Base-by-base conservation (phyloP, 192 early-diverging fungal species). In the Fimicolochytrium jonesii region DNA sequence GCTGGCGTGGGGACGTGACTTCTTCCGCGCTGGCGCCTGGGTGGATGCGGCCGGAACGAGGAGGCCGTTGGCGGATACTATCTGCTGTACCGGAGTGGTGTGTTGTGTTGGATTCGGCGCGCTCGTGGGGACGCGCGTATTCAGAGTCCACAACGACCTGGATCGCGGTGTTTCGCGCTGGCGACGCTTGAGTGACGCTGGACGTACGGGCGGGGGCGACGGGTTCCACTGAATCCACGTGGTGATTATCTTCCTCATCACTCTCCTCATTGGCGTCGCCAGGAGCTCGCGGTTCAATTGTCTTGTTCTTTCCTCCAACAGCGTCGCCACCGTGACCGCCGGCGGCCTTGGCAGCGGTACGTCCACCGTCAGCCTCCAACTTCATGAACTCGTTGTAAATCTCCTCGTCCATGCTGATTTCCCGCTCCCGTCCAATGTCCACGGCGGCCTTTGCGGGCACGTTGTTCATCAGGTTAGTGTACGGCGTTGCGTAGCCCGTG, bases 401-500 rank as follows among this genome's bases (percentile, higher is more conserved):
- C 23, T 46, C 34, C 4, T 17, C 25, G 29, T 66, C 50, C 55
- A 58, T 58, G 13, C 31, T 66, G 1, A 58, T 11, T 6, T 66
- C 15, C 41, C 22, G 23, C 15, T n/a, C 31, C 17, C 13, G 17
- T n/a, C 31, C 48, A 28, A 61, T 47, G 28, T 68, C 66, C 20
- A 61, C 15, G 17, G 66, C 66, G 4, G 59, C 52, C 28, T 68
- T 56, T 0, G 66, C 66, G 13, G 66, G 66, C 18, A 68, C 36
- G 18, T 48, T 30, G 17, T 18, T n/a, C 39, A 85, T 54, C 1
- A 83, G 81, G 52, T 69, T 61, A 30, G 78, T 82, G n/a, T 77
- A 78, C 30, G 79, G 70, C 46, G 76, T 73, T 57, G 80, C 73
- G 34, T 82, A 77, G 45, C 75, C 45, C 36, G 23, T 29, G 54